phyloP scores from a whole-genome alignment of 768 basidiomycete genomes.

The Boletus sensibilis region DNA sequence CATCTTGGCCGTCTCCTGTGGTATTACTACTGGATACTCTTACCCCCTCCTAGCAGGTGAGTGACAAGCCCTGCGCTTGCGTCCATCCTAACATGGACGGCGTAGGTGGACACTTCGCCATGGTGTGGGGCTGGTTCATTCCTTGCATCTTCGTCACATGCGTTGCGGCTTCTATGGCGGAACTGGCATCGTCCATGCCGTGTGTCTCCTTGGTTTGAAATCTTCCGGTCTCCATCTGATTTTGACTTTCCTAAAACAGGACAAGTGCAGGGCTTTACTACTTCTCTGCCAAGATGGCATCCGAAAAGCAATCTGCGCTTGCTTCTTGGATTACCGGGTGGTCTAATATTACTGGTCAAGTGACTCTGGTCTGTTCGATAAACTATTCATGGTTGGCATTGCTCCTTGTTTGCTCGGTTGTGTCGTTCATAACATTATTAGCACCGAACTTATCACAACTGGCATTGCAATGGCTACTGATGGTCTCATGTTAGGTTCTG shows the following conservation, averaged over 20 bases:
- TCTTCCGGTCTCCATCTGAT: neutral
- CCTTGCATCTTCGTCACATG: constrained; percentile 12
- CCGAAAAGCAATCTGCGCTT: constrained; percentile 24
- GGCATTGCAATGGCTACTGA: constrained; percentile 25
- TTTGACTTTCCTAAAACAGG: constrained; percentile 1
- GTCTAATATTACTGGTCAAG: constrained; percentile 29
- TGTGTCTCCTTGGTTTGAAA: neutral
- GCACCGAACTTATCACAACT: constrained; percentile 21
- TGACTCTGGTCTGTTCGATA: constrained; percentile 28
- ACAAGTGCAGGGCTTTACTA: constrained; percentile 31
- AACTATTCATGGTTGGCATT: constrained; percentile 19
- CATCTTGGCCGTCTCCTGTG: constrained; percentile 25
- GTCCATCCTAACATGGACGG: neutral
- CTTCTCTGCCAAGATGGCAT: constrained; percentile 29
- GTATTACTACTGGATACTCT: constrained; percentile 10
- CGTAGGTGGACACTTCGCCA: constrained; percentile 21
- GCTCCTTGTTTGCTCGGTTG: neutral
- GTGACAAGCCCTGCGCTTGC: neutral
- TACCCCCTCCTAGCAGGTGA: constrained; percentile 13
- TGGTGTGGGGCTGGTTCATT: constrained; percentile 22
- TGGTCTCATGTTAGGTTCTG: constrained; percentile 20
- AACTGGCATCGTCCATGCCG: constrained; percentile 10
- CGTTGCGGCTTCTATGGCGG: constrained; percentile 12
- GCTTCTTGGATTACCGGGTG: constrained; percentile 31
- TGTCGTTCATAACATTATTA: neutral